Evolutionary conservation across 768 basidiomycete species (phyloP).

Genomic region (Dendrothele bispora): DNA sequence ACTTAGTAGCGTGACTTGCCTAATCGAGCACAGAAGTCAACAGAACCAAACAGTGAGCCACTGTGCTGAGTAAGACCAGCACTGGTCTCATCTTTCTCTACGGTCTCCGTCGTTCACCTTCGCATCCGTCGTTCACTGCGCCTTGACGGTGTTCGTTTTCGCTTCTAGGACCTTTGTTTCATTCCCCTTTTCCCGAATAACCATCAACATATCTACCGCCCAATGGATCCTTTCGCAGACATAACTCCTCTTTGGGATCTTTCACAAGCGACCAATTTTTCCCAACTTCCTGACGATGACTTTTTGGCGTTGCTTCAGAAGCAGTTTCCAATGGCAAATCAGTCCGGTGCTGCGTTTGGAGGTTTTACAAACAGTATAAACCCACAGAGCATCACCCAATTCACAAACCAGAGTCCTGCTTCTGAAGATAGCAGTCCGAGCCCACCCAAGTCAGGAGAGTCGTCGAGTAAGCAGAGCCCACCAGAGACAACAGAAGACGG

Average conservation of each 20-base stretch:
- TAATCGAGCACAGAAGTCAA: no score
- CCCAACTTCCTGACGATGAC: slow-evolving; percentile 71
- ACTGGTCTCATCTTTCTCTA: neutral
- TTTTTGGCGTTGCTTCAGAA: slow-evolving; percentile 77
- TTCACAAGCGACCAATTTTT: slow-evolving; percentile 55
- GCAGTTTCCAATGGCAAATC: slow-evolving; percentile 51
- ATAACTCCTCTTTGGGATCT: slow-evolving; percentile 67
- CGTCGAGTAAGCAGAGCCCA: slow-evolving; percentile 20
- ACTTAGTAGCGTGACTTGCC: no score
- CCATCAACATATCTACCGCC: no score
- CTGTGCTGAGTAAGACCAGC: neutral
- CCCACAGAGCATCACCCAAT: slow-evolving; percentile 56
- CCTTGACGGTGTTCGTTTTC: neutral
- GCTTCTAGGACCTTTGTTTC: no score
- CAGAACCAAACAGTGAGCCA: neutral
- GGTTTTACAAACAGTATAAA: slow-evolving; percentile 47
- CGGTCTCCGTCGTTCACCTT: neutral
- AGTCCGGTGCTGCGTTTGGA: slow-evolving; percentile 10
- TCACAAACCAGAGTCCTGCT: slow-evolving; percentile 56
- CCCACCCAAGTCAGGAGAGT: slow-evolving; percentile 51
- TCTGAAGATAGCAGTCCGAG: slow-evolving; percentile 82
- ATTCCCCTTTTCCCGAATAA: no score
- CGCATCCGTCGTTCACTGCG: neutral
- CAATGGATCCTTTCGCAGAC: slow-evolving; percentile 53
- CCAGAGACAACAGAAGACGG: slow-evolving; percentile 31